These are phyloP conservation scores for Spathaspora hagerdaliae DNA, from an alignment of 805 yeast species.

Conservation along the genomic window DNA sequence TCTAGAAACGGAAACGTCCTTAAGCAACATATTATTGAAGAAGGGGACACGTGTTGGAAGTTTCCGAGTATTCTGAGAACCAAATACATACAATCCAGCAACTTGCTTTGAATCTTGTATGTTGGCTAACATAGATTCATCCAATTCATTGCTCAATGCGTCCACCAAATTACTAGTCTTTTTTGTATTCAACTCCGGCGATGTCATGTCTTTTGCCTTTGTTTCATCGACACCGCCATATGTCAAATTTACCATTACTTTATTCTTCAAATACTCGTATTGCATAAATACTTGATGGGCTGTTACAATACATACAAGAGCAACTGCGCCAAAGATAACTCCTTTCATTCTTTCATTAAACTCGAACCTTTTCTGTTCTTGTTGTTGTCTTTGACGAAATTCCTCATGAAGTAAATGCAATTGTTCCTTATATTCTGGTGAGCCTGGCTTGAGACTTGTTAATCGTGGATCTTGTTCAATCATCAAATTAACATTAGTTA, in stretches of 20 bases:
- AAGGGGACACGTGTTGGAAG: constrained; percentile 57
- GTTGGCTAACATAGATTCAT: constrained; percentile 13
- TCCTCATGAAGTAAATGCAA: constrained; percentile 25
- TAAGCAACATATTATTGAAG: constrained; percentile 59
- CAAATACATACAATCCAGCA: constrained; percentile 36
- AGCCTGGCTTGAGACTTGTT: constrained; percentile 20
- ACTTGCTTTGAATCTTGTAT: constrained; percentile 19
- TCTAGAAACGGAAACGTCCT: constrained; percentile 52
- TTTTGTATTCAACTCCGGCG: constrained; percentile 29
- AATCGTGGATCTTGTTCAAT: constrained; percentile 31
- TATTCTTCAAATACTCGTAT: constrained; percentile 36
- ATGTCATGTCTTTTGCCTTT: constrained; percentile 29
- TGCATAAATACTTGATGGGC: constrained; percentile 41
- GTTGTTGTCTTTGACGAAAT: constrained; percentile 20
- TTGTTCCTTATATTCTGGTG: constrained; percentile 36
- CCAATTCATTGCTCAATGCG: constrained; percentile 21
- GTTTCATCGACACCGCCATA: constrained; percentile 34
- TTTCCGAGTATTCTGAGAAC: constrained; percentile 30
- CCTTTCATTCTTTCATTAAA: constrained; percentile 43
- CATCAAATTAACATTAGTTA: constrained; percentile 15
- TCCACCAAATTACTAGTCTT: constrained; percentile 20
- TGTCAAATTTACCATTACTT: constrained; percentile 27
- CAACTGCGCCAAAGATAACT: constrained; percentile 36
- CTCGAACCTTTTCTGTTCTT: constrained; percentile 30
- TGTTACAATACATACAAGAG: constrained; percentile 36